A percentile compares a stretch with the other conserved stretches of the same genome.
Evolutionary conservation across 345 rosid genomes (phyloP).

Genomic region (Balakata baccata): DNA sequence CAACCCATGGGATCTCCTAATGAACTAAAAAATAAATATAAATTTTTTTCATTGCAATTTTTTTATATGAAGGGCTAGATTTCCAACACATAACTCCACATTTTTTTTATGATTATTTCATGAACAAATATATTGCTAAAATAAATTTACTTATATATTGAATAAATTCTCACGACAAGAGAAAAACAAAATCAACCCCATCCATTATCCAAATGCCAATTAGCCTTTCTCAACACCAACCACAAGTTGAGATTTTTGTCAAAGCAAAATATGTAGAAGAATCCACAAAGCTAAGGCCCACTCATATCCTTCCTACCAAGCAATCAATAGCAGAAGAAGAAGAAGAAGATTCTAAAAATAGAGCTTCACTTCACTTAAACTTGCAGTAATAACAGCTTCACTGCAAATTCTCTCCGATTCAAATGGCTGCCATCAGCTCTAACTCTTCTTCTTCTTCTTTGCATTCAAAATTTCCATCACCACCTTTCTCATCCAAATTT

Average conservation of each 20-base stretch:
- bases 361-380: too few species aligned
- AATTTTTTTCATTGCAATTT: too few species aligned
- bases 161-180: too few species aligned
- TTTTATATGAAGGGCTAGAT: too few species aligned
- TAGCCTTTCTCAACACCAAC: constrained; percentile 25
- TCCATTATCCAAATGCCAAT: constrained; percentile 23
- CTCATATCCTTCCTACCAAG: constrained; percentile 2
- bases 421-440: constrained; percentile 56
- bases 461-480: constrained; percentile 32
- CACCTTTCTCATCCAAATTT: constrained; percentile 34
- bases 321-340: neutral
- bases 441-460: constrained; percentile 26
- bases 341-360: neutral
- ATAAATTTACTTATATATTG: too few species aligned
- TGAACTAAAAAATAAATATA: too few species aligned
- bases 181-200: neutral
- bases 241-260: constrained; percentile 55
- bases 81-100: too few species aligned
- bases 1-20: too few species aligned
- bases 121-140: too few species aligned
- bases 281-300: constrained; percentile 11
- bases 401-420: too few species aligned
- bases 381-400: too few species aligned
- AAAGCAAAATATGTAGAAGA: constrained; percentile 8
- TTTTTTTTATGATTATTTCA: too few species aligned